Evolutionary conservation across 1,284 basidiomycete genomes (phyloP).

Genomic region (Ceratobasidium sp.): DNA sequence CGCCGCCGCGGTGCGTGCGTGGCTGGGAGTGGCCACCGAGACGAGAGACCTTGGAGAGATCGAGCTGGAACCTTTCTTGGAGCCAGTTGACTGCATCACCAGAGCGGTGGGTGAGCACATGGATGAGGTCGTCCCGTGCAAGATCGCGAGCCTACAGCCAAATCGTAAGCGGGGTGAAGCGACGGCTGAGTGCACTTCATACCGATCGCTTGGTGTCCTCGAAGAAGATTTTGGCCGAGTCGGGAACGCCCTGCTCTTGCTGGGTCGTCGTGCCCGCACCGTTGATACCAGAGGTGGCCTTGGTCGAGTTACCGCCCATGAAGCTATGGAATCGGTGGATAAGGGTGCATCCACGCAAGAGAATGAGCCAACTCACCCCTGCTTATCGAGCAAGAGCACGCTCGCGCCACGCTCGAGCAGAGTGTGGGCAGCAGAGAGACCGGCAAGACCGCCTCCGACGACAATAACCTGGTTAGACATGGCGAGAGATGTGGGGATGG

Average conservation of each 20-base stretch:
- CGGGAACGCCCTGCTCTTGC: conserved; percentile 81
- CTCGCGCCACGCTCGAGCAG: conserved; percentile 95
- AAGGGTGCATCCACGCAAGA: background rate
- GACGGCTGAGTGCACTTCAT: conserved; percentile 21
- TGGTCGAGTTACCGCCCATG: conserved; percentile 96
- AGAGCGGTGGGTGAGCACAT: conserved; percentile 92
- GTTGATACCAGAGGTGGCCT: conserved; percentile 92
- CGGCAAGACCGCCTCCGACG: conserved; percentile 92
- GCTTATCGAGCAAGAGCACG: conserved; percentile 91
- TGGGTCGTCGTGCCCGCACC: conserved; percentile 87
- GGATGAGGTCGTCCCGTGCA: conserved; percentile 94
- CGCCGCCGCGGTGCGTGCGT: conserved; percentile 91
- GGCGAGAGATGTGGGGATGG: conserved; percentile 38
- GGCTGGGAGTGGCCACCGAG: conserved; percentile 95
- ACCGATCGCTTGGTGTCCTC: conserved; percentile 96
- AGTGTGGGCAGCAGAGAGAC: conserved; percentile 93
- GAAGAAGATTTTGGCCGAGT: conserved; percentile 87
- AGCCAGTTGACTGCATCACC: conserved; percentile 98
- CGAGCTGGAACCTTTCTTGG: conserved; percentile 85
- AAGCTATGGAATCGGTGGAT: conserved; percentile 60
- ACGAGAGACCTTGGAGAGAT: conserved; percentile 93
- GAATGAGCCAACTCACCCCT: conserved; percentile 56
- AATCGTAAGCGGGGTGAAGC: conserved; percentile 18
- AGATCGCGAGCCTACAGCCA: conserved; percentile 79
- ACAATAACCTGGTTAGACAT: conserved; percentile 73